Base-by-base conservation (phyloP, 1,139 yeast genomes). In the Blastobotrys persicus region DNA sequence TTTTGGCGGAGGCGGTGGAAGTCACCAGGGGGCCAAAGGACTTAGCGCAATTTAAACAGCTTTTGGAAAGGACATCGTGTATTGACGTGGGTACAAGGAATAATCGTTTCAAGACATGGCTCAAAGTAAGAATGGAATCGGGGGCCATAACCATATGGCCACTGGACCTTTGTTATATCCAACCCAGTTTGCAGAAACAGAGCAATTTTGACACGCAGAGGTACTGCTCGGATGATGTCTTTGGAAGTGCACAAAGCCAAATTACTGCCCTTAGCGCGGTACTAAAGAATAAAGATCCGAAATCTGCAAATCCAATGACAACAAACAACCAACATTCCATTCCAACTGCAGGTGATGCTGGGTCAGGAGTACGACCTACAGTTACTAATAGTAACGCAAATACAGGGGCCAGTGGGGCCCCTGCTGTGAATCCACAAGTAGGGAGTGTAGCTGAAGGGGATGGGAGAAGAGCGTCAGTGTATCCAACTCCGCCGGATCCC, bases 1-100 rank as follows among this genome's bases (percentile, higher is more conserved):
- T 85, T 14, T 69, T 89, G 48, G 86, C 88, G 47, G 82, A 80
- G 55, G 69, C 83, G 48, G 80, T 82, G 32, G 73, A 76, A 4
- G 58, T 66, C 2, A 71, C 75, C 19, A 59, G 73, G 4, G 75
- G 80, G 1, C 86, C 88, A 0, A 69, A 74, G 35, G 80, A 28
- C 65, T 85, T 9, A 56, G 77, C 17, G 67, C 42, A 80, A 19
- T 65, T 86, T 6, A 57, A 78, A 12, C 69, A 72, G 31, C 71
- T 82, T 9, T 62, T 85, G 16, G 71, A 74, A 28, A 64, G 79
- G 2, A 72, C 86, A 23, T 81, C 83, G 12, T 83, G 85, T 1
- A 69, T 81, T 1, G 75, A 75, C 14, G 52, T 76, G 4, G 51
- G 61, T 45, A 32, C 48, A 1, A 55, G 62, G 46, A 59, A 59